Evolutionary conservation across 192 early-diverging fungal genomes (phyloP), one percentile per base, ranked within the genome.

Genomic region (Backusella sp.): DNA sequence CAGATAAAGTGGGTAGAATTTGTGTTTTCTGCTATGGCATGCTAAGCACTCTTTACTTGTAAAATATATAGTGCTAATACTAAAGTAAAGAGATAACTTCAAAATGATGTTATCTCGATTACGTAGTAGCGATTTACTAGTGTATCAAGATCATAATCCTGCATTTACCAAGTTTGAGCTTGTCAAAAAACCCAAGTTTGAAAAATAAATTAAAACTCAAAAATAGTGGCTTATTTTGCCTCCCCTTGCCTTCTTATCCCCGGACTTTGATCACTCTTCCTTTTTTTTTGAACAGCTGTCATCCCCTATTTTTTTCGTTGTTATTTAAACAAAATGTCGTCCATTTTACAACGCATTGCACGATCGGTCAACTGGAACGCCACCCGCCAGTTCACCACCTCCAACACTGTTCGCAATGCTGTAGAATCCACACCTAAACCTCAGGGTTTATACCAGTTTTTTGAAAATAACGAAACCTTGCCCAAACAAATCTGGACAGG

Each of bases 401-500:
- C 72, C 21, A 66, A 52, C 21, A 36, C 42, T 7, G 17, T 74
- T 46, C 26, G 59, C 4, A 28, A 41, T 23, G 35, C 35, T n/a
- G 67, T 56, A 46, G 34, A 67, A 15, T 30, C 62, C 17, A 68
- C 42, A 32, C 19, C 42, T 26, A 32, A 66, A 73, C 37, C 36
- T 7, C 44, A 56, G 42, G 77, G 77, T 5, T 49, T 83, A 66
- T 71, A 76, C 36, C 78, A 83, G 70, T 83, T 83, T 62, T 83
- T 83, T 53, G 82, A 83, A 72, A 79, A 79, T 62, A 72, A 76
- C 39, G 67, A 73, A 37, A 66, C 66, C 41, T 74, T 83, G 44
- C 82, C 82, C 9, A 53, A 76, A 69, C 73, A 69, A 66, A 70
- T 17, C 21, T 79, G 74, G 73, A 83, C 82, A 73, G 82, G 82